Conservation (phyloP, 2,329 filamentous ascomycete genomes). For the Cladophialophora psammophila region DNA sequence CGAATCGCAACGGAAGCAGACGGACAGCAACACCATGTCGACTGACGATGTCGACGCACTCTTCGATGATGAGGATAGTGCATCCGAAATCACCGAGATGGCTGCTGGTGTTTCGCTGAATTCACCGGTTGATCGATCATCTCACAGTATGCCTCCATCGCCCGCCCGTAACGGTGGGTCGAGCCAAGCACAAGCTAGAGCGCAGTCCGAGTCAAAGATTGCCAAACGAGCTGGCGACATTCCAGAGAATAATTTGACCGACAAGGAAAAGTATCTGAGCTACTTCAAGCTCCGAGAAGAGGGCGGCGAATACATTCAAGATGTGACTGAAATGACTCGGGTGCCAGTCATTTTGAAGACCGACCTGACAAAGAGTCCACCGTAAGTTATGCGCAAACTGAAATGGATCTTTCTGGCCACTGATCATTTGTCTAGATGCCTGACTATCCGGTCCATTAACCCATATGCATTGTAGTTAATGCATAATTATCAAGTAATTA, state of each 20-base stretch:
- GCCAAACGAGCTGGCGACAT: slow-evolving; percentile 71
- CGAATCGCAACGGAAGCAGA: slow-evolving; percentile 89
- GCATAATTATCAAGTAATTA: slow-evolving; percentile 14
- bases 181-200: slow-evolving; percentile 77
- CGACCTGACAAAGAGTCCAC: slow-evolving; percentile 96
- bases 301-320: slow-evolving; percentile 95
- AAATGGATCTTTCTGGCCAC: slow-evolving; percentile 24
- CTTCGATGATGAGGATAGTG: slow-evolving; percentile 91
- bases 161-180: slow-evolving; percentile 77
- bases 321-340: slow-evolving; percentile 96
- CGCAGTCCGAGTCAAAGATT: slow-evolving; percentile 92
- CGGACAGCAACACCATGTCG: slow-evolving; percentile 91
- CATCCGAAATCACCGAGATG: slow-evolving; percentile 86
- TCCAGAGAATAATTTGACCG: slow-evolving; percentile 79
- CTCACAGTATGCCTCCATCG: slow-evolving; percentile 93
- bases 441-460: slow-evolving; percentile 61
- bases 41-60: slow-evolving; percentile 93
- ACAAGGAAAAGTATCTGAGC: slow-evolving; percentile 96
- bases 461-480: slow-evolving; percentile 56
- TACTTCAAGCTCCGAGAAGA: slow-evolving; percentile 90
- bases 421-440: slow-evolving; percentile 50
- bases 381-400: slow-evolving; percentile 71
- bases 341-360: slow-evolving; percentile 99
- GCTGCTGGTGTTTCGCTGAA: slow-evolving; percentile 89
- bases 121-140: slow-evolving; percentile 76